Evolutionary conservation across 805 yeast species (phyloP), one percentile per base, ranked within the genome.

Genomic region (Maudiozyma turicensis): DNA sequence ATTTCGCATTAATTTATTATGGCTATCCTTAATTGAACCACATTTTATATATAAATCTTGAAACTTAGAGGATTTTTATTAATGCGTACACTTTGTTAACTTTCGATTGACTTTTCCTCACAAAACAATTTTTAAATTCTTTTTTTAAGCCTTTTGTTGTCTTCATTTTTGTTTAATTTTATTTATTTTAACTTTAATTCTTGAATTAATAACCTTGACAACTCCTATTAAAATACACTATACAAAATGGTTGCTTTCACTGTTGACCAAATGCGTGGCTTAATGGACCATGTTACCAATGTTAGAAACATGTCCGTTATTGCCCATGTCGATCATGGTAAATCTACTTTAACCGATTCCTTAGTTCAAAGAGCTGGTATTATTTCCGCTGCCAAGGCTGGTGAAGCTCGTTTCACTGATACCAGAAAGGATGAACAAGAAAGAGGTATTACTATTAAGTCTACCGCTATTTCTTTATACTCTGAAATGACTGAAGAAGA

Each of bases 251-350:
- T 65, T 63, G 69, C 69, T 63, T 77, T 78, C 80, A 77, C 82
- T 70, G 79, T 77, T 73, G 82, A 77, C 77, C 97, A 93, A 80
- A 91, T 93, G 84, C 95, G 99, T 80, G 89, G 77, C 72, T 84
- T 91, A 77, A 91, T 91, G 99, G 98, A 93, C 95, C 85, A 84
- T 78, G 96, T 90, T 81, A 85, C 97, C 77, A 91, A 91, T 74
- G 97, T 93, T 72, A 96, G 99, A 82, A 93, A 93, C 95, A 93
- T 91, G 95, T 91, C 98, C 77, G 99, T 91, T 76, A 93, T 93
- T 84, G 99, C 99, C 71, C 99, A 91, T 82, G 98, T 91, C 86
- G 99, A 91, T 83, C 99, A 93, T 82, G 99, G 99, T 80, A 91
- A 91, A 77, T 90, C 97, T 64, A 91, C 99, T 67, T 84, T 91